These are phyloP conservation scores for Dothistroma pini DNA, from an alignment of 2,329 filamentous ascomycete species.

Conservation along the genomic window DNA sequence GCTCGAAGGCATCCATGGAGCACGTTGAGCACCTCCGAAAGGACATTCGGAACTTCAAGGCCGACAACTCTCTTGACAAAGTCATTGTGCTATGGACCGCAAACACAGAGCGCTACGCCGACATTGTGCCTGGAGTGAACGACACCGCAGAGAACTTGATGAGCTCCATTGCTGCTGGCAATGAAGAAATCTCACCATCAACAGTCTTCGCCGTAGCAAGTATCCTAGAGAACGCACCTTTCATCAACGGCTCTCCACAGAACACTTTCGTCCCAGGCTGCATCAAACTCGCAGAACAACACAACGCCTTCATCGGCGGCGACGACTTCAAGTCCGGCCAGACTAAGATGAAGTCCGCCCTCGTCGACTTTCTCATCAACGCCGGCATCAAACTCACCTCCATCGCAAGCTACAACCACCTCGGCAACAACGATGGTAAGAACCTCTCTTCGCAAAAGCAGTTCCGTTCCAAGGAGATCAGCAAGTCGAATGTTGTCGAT, in stretches of 20 bases:
- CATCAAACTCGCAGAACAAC: slow-evolving; percentile 80
- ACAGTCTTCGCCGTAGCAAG: slow-evolving; percentile 94
- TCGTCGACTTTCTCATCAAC: slow-evolving; percentile 98
- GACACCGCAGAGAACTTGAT: slow-evolving; percentile 94
- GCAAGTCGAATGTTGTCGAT: slow-evolving; percentile 98
- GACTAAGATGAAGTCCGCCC: slow-evolving; percentile 99
- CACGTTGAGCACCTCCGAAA: slow-evolving; percentile 91
- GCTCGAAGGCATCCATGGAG: slow-evolving; percentile 75
- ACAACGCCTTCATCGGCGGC: slow-evolving; percentile 87
- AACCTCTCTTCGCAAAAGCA: slow-evolving; percentile 96
- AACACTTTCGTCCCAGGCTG: slow-evolving; percentile 98
- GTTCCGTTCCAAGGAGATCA: slow-evolving; percentile 99
- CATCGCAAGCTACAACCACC: slow-evolving; percentile 98
- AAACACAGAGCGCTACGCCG: slow-evolving; percentile 96
- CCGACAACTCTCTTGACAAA: slow-evolving; percentile 79
- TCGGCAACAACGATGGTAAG: slow-evolving; percentile 99
- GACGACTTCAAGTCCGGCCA: slow-evolving; percentile 99
- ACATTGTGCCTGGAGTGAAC: slow-evolving; percentile 83
- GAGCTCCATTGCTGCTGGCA: slow-evolving; percentile 78
- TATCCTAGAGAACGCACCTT: slow-evolving; percentile 83
- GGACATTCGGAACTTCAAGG: slow-evolving; percentile 94
- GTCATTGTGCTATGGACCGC: slow-evolving; percentile 98
- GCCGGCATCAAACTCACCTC: slow-evolving; percentile 98
- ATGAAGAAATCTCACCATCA: slow-evolving; percentile 89
- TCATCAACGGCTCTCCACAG: slow-evolving; percentile 99